Evolutionary conservation across 2,329 filamentous ascomycete species (phyloP).

Genomic region (Escovopsis sp.): DNA sequence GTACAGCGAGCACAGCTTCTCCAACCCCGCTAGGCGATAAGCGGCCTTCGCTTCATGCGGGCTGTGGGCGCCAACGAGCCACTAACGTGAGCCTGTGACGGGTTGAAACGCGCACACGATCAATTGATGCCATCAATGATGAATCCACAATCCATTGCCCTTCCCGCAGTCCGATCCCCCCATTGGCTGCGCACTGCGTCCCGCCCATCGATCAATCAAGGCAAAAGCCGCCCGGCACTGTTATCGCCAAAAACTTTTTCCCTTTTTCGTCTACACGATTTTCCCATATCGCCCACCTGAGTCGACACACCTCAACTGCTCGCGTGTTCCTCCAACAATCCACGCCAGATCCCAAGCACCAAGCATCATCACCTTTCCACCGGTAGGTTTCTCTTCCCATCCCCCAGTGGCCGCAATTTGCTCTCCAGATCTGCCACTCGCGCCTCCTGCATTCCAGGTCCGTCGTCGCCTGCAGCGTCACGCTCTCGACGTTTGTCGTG

Average conservation of each 20-base stretch:
- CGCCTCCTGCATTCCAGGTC: too few species aligned
- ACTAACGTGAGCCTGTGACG: constrained; percentile 1
- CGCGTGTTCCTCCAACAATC: constrained; percentile 6
- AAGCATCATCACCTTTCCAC: background rate
- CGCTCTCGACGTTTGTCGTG: too few species aligned
- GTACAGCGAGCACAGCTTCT: too few species aligned
- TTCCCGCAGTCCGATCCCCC: too few species aligned
- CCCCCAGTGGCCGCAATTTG: too few species aligned
- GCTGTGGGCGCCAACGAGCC: constrained; percentile 2
- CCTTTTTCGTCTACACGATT: constrained; percentile 8
- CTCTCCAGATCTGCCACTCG: too few species aligned
- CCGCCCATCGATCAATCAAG: constrained; percentile 12
- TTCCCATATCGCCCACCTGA: constrained; percentile 6
- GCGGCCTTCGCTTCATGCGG: constrained; percentile 2
- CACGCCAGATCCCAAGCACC: background rate
- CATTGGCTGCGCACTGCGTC: too few species aligned
- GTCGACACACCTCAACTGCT: constrained; percentile 4
- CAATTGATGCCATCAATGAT: too few species aligned
- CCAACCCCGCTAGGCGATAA: background rate
- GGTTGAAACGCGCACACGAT: constrained; percentile 2
- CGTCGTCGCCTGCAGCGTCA: too few species aligned
- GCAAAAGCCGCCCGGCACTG: constrained; percentile 3
- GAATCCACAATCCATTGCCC: too few species aligned
- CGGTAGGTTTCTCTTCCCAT: constrained; percentile 1
- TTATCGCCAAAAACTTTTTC: constrained; percentile 13